phyloP scores from a whole-genome alignment of 768 basidiomycete genomes.

The Punctularia strigosozonata region DNA sequence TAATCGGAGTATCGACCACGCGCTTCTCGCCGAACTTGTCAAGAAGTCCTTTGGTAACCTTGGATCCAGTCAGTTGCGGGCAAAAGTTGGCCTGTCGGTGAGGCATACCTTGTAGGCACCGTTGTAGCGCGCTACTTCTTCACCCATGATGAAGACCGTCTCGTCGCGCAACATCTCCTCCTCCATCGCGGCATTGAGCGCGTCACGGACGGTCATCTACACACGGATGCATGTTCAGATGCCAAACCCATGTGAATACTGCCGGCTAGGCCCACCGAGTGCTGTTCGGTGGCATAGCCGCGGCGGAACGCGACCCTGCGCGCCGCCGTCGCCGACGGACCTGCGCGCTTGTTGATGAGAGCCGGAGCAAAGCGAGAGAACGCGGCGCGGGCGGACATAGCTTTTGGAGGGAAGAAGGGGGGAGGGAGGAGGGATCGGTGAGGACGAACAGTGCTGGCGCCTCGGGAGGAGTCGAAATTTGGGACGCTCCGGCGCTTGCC shows the following conservation, averaged over 20 bases:
- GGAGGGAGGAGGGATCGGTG: constrained; percentile 6
- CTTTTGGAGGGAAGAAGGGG: constrained; percentile 20
- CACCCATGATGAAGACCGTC: constrained; percentile 88
- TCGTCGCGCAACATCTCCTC: constrained; percentile 98
- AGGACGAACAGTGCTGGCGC: constrained; percentile 1
- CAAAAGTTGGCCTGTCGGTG: constrained; percentile 2
- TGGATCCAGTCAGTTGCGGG: constrained; percentile 7
- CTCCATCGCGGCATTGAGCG: constrained; percentile 96
- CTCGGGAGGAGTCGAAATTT: neutral
- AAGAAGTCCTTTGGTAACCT: constrained; percentile 97
- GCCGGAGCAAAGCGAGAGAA: constrained; percentile 53
- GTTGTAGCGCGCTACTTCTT: constrained; percentile 98
- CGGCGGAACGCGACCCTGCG: constrained; percentile 37
- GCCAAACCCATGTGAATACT: constrained; percentile 14
- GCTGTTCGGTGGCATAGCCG: constrained; percentile 48
- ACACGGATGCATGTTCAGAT: constrained; percentile 9
- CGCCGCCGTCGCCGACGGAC: constrained; percentile 23
- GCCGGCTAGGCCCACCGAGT: constrained; percentile 32
- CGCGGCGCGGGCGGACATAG: constrained; percentile 53
- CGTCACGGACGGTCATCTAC: constrained; percentile 97
- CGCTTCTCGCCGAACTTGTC: constrained; percentile 99
- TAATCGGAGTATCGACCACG: constrained; percentile 94
- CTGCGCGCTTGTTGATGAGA: constrained; percentile 27
- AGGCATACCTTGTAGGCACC: constrained; percentile 80
- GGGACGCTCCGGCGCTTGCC: neutral